A percentile compares a stretch with the other conserved stretches of the same genome.
Conservation (phyloP, 2,329 filamentous ascomycete species). For the Exserohilum rostratum region DNA sequence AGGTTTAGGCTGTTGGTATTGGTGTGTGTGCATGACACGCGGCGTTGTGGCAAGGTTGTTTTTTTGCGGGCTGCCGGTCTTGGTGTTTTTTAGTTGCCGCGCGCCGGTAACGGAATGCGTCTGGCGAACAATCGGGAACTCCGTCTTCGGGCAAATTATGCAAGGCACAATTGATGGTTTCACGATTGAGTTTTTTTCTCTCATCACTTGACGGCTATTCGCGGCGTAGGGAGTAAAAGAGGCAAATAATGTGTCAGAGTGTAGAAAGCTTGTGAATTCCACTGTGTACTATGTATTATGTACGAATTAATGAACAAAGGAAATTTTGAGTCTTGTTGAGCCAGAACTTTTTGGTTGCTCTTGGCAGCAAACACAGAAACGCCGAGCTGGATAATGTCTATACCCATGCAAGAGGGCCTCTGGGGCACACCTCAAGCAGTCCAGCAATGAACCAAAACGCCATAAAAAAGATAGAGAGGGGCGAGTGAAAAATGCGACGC, state of each 20-base stretch:
- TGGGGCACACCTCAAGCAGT: constrained; percentile 19
- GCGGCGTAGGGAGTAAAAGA: too few relatives aligned
- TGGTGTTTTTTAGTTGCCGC: too few relatives aligned
- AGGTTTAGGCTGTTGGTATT: too few relatives aligned
- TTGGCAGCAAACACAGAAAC: background rate
- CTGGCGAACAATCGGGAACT: too few relatives aligned
- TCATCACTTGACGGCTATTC: too few relatives aligned
- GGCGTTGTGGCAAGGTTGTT: too few relatives aligned
- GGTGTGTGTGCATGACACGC: too few relatives aligned
- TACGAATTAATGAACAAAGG: background rate
- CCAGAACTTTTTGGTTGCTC: constrained; percentile 5
- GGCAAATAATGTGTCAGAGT: too few relatives aligned
- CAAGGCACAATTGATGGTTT: background rate
- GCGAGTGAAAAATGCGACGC: constrained; percentile 11
- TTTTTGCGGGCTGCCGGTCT: too few relatives aligned
- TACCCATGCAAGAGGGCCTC: constrained; percentile 20
- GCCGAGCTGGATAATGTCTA: constrained; percentile 11
- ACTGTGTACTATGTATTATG: constrained; percentile 10
- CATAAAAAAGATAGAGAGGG: constrained; percentile 12
- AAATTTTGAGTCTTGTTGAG: background rate
- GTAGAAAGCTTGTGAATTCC: background rate
- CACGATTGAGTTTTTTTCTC: too few relatives aligned
- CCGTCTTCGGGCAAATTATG: too few relatives aligned
- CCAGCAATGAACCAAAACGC: constrained; percentile 13
- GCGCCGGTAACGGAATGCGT: too few relatives aligned